phyloP scores from a whole-genome alignment of 305 asterid genomes.

The Solanum chacoense region DNA sequence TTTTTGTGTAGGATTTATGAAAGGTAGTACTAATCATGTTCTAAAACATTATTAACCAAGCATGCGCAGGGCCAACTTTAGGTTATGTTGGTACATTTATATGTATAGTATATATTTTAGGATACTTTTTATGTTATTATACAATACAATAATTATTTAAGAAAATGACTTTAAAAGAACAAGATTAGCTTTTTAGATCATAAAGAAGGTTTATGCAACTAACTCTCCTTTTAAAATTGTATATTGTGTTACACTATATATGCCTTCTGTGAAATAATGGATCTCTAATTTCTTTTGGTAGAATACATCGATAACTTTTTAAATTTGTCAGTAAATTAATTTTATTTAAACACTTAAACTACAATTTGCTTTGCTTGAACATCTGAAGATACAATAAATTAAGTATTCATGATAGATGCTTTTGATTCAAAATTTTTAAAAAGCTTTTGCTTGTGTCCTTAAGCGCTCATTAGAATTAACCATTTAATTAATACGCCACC shows the following conservation, averaged over 20 bases:
- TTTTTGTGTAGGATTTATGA: neutral
- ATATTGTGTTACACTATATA: neutral
- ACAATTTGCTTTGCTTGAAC: neutral
- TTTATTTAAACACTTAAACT: neutral
- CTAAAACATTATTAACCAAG: slow-evolving; percentile 14
- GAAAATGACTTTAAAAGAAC: neutral
- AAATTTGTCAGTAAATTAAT: neutral
- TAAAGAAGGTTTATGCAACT: neutral
- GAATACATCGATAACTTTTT: neutral
- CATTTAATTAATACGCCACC: neutral
- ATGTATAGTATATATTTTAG: neutral
- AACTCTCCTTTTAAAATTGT: neutral
- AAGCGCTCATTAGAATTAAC: neutral
- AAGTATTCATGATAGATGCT: neutral
- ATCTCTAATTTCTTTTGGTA: neutral
- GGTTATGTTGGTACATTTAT: slow-evolving; percentile 1
- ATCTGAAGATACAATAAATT: neutral
- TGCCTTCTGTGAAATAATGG: neutral
- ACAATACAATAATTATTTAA: neutral
- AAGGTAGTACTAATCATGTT: neutral
- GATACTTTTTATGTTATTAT: neutral
- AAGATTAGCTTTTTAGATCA: slow-evolving; percentile 8
- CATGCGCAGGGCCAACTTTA: slow-evolving; percentile 15
- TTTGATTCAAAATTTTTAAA: neutral
- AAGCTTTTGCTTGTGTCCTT: neutral